Base-by-base conservation (phyloP, 2,329 filamentous ascomycete genomes). In the Botrytis aclada region DNA sequence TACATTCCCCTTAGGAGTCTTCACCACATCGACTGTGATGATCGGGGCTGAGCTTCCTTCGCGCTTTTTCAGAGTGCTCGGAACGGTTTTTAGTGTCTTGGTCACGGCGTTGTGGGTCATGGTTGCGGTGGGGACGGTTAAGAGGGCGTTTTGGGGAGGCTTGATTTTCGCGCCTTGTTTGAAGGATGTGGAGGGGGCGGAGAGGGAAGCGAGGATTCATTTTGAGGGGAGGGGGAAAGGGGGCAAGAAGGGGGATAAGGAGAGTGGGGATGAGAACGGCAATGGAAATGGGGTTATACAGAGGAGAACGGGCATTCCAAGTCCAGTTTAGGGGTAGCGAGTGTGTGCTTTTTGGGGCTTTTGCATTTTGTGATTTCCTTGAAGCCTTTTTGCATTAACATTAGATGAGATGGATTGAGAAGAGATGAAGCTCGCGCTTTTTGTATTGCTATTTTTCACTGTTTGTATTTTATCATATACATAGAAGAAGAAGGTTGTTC, bases 1-100 rank as follows among this genome's bases (percentile, higher is more conserved):
- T 74, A 88, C 85, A 0, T 90, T 90, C 75, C 88, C 88, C 0
- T 77, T 88, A 3, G 88, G 88, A 3, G 88, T 89, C 0, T 89
- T 86, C 78, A 84, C 88, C 0, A 80, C 85, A 14, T 84, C 81
- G 45, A 87, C 86, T 0, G 83, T 83, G 6, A 80, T 82, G 64
- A 82, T 87, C 73, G 87, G 85, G 1, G 80, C 82, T 34, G 85
- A 88, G 74, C 82, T 90, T 74, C 84, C 86, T 0, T 88, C 85
- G 51, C 70, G 79, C 22, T 89, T 90, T 77, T 90, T 90, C 76
- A 81, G 82, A 45, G 83, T 90, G 0, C 77, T 90, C 1, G 87
- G 87, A 18, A 89, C 86, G 75, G 85, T 88, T 58, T 22, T 73
- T 72, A 84, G 84, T 2, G 77, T 86, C 14, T 81, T 81, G 12